Evolutionary conservation across 768 basidiomycete species (phyloP).

Genomic region (Lepiota subincarnata): DNA sequence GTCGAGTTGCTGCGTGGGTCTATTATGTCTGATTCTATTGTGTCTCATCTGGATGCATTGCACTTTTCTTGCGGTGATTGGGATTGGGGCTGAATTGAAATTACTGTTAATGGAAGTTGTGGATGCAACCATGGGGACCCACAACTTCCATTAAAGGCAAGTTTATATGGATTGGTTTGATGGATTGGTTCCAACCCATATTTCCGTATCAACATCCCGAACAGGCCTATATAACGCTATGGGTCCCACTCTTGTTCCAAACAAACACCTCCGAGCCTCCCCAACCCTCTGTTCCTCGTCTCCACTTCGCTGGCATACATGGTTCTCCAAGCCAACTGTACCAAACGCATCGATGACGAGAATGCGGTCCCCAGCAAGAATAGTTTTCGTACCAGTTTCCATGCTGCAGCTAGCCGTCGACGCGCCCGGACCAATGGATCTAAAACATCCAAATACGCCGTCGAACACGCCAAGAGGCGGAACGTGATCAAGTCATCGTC

Average conservation of each 20-base stretch:
- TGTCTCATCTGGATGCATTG: too few species aligned
- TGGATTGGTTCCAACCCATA: conserved; percentile 11
- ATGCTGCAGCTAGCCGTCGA: conserved; percentile 32
- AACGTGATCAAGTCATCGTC: conserved; percentile 18
- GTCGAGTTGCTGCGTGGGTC: too few species aligned
- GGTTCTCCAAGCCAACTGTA: conserved; percentile 22
- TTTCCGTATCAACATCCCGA: not conserved
- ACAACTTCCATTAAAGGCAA: conserved; percentile 1
- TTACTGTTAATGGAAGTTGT: not conserved
- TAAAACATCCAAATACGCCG: conserved; percentile 27
- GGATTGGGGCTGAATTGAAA: too few species aligned
- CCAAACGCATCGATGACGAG: conserved; percentile 16
- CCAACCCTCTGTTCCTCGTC: not conserved
- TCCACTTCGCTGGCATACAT: conserved; percentile 16
- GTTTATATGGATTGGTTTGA: conserved; percentile 9
- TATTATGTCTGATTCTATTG: too few species aligned
- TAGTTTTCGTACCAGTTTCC: conserved; percentile 16
- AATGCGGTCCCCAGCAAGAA: conserved; percentile 10
- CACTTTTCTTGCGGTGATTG: too few species aligned
- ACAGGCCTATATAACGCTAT: conserved; percentile 3
- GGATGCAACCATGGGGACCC: not conserved
- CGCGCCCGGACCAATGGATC: conserved; percentile 30
- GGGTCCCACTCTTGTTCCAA: not conserved
- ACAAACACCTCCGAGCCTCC: not conserved
- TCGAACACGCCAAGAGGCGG: conserved; percentile 37